A percentile compares a stretch with the other conserved stretches of the same genome.
phyloP scores from a whole-genome alignment of 2,329 filamentous ascomycete species.

The Ceratocystis albifundus region DNA sequence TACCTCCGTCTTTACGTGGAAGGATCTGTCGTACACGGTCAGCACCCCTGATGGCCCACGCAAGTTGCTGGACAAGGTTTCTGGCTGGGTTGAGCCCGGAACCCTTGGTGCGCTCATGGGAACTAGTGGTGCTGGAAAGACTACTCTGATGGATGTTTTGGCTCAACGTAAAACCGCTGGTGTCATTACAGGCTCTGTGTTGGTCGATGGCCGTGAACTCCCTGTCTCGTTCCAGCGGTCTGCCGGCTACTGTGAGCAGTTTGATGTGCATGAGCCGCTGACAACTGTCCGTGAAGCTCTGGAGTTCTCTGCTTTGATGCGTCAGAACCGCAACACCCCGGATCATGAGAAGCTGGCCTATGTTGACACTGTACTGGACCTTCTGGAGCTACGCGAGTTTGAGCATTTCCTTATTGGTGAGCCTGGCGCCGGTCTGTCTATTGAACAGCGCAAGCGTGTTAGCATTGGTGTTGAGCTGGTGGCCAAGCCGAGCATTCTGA shows the following conservation, averaged over 20 bases:
- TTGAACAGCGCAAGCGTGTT: conserved; percentile 44
- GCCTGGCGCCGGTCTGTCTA: conserved; percentile 42
- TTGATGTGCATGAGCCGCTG: conserved; percentile 63
- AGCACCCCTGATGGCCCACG: conserved; percentile 47
- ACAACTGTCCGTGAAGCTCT: conserved; percentile 67
- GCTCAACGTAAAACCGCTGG: conserved; percentile 71
- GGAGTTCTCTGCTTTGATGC: conserved; percentile 54
- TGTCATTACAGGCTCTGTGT: conserved; percentile 59
- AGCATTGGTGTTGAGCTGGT: conserved; percentile 52
- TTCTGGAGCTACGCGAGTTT: conserved; percentile 40
- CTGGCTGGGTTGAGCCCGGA: conserved; percentile 74
- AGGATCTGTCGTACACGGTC: conserved; percentile 59
- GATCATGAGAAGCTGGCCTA: conserved; percentile 61
- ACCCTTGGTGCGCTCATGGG: conserved; percentile 72
- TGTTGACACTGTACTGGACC: conserved; percentile 65
- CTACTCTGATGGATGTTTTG: conserved; percentile 70
- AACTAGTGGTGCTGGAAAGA: conserved; percentile 72
- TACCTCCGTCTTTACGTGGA: conserved; percentile 62
- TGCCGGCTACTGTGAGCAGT: conserved; percentile 70
- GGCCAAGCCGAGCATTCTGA: conserved; percentile 47
- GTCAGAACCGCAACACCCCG: conserved; percentile 54
- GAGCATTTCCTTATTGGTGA: conserved; percentile 39
- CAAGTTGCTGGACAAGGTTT: conserved; percentile 62
- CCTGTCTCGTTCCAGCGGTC: conserved; percentile 67
- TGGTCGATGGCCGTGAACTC: conserved; percentile 61